Conservation (phyloP, 2,329 filamentous ascomycete genomes). For the Berkeleyomyces rouxiae region DNA sequence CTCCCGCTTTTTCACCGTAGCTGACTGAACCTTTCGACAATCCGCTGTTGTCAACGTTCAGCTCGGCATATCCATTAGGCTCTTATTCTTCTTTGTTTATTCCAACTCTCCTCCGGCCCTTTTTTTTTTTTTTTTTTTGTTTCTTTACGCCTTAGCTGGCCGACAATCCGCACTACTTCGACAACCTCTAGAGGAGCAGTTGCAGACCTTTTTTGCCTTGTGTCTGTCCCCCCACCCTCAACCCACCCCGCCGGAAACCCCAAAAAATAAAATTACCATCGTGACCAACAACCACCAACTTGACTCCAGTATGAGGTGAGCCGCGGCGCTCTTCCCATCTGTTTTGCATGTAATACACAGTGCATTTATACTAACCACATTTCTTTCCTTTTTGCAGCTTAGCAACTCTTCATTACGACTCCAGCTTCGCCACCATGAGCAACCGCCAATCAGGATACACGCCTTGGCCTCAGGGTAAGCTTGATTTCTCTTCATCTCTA, state of each 20-base stretch:
- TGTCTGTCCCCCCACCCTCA: conserved; percentile 7
- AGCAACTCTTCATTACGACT: conserved; percentile 9
- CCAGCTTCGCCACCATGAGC: conserved; percentile 12
- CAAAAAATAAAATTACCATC: background rate
- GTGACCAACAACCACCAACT: conserved; percentile 2
- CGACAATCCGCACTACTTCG: background rate
- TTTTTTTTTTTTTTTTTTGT: background rate
- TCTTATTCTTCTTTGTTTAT: background rate
- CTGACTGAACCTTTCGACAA: too few relatives aligned
- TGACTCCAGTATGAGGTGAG: conserved; percentile 13
- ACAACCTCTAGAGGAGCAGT: background rate
- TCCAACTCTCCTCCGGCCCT: background rate
- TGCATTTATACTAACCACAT: conserved; percentile 5
- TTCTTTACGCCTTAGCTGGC: background rate
- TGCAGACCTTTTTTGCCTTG: conserved; percentile 4
- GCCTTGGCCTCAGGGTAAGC: conserved; percentile 7
- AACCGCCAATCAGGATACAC: conserved; percentile 11
- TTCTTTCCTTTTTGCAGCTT: conserved; percentile 3
- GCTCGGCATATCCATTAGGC: too few relatives aligned
- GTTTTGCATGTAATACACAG: background rate
- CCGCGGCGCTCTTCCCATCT: conserved; percentile 10
- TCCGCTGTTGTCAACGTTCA: too few relatives aligned
- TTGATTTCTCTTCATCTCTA: background rate
- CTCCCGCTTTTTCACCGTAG: too few relatives aligned
- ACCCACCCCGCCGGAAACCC: conserved; percentile 1